Evolutionary conservation across 192 early-diverging fungal genomes (phyloP), one percentile per base, ranked within the genome.

Genomic region (Coemansia sp.): DNA sequence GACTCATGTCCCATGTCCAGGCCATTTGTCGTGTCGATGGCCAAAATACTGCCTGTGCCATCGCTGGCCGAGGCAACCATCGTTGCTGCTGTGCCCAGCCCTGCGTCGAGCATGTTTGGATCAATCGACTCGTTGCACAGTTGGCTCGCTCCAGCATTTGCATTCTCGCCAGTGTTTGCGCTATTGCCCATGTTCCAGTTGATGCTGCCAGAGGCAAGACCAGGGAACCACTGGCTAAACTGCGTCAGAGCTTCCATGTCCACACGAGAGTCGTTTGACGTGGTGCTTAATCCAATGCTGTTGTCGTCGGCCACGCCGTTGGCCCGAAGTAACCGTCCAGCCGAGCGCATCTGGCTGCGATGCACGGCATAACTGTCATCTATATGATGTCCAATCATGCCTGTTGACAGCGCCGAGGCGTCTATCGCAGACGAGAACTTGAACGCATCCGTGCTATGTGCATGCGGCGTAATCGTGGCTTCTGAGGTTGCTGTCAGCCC

Each of bases 241-340:
- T 80, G 72, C 19, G 68, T 53, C 52, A 80, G 35, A 14, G 78
- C 63, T 22, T 80, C 78, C 48, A 80, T 39, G 29, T 80, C 78
- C 22, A 71, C 55, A 2, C 62, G 62, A 12, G 58, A 31, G 29
- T 68, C 78, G 38, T n/a, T 54, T 0, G 72, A 55, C 1, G 53
- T 71, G 0, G 78, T 75, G 69, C 78, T 74, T 39, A 80, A 56
- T n/a, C 78, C 78, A 26, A 80, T 80, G 39, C 78, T 68, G 23
- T 72, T 80, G 66, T 80, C 78, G 37, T 80, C 78, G 23, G 71
- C 78, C 5, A 80, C 72, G 22, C 78, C 72, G 52, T 72, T 80
- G 8, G 61, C 72, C 0, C 78, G 64, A 22, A 80, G 55, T 16
- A 80, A 47, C 47, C 78, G 68, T 69, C 74, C 72, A 6, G 72